Evolutionary conservation across 2,329 filamentous ascomycete species (phyloP), one percentile per base, ranked within the genome.

Genomic region (Colletotrichum scovillei): DNA sequence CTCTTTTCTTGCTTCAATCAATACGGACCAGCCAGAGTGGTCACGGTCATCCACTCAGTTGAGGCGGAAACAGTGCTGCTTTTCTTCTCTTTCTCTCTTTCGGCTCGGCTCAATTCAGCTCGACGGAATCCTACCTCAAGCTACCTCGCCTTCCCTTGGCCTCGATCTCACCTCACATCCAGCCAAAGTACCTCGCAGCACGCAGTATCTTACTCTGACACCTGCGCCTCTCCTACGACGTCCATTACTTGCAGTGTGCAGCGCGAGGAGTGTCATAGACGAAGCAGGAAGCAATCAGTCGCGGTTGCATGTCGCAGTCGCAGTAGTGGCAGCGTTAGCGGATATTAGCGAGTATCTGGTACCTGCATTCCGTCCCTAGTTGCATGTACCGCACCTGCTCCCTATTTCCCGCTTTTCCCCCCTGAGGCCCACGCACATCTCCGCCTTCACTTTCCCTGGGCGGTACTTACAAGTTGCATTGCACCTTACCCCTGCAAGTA

Each of bases 401-500:
- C 56, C 67, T 71, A 57, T 73, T 70, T 57, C 60, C 70, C 70
- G 70, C 67, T 57, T 65, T 53, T 66, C 32, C 56, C 67, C 66
- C 56, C 57, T 66, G 35, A 35, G 71, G 67, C 67, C 71, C 71
- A 73, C 71, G 71, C 62, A 60, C 56, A 70, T 73, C 67, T 73
- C 71, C 70, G 67, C 70, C 71, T 62, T 71, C 67, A 73, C 60
- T 73, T 35, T 72, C 53, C 60, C 42, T 63, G 56, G 56, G 67
- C 70, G 67, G 67, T 73, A 66, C 71, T 73, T 66, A 67, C 71
- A 66, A 66, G 67, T 73, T 66, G 71, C 71, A 62, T 73, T 49
- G 52, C 46, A 53, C 26, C 6, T 22, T 6, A 71, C 24, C 71
- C 71, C 71, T 73, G 71, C 71, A 71, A 65, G 71, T 73, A 73